These are phyloP conservation scores for Thielaviopsis populi DNA, from an alignment of 2,329 filamentous ascomycete genomes.

Conservation along the genomic window DNA sequence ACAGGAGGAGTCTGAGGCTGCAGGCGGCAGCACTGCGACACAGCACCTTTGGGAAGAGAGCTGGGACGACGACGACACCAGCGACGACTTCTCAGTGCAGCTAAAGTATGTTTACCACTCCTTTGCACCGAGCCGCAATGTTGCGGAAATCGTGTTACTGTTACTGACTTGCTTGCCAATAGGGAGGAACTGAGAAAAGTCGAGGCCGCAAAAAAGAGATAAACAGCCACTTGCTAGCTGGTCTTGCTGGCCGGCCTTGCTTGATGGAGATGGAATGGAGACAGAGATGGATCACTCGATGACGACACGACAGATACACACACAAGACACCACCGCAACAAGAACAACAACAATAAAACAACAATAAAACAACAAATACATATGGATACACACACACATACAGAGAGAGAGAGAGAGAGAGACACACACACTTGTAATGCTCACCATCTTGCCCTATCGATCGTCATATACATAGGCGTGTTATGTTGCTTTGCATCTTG, in stretches of 20 bases:
- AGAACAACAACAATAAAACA: background rate
- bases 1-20: conserved; percentile 76
- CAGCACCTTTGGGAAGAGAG: conserved; percentile 96
- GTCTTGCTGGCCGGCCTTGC: too few relatives aligned
- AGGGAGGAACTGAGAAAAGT: conserved; percentile 94
- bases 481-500: background rate
- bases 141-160: background rate
- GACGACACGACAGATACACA: background rate
- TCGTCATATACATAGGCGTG: background rate
- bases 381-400: background rate
- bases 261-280: background rate
- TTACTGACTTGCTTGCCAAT: conserved; percentile 17
- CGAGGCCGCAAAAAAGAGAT: conserved; percentile 55
- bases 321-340: background rate
- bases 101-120: conserved; percentile 52
- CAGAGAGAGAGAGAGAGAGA: background rate
- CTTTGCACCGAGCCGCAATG: background rate
- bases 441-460: background rate
- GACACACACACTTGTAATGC: too few relatives aligned
- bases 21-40: conserved; percentile 49
- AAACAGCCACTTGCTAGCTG: conserved; percentile 18
- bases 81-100: conserved; percentile 89
- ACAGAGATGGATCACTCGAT: background rate
- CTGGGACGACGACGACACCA: conserved; percentile 98
- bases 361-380: background rate